Evolutionary conservation across 2,329 filamentous ascomycete genomes (phyloP).

Genomic region (Aspergillus sp.): DNA sequence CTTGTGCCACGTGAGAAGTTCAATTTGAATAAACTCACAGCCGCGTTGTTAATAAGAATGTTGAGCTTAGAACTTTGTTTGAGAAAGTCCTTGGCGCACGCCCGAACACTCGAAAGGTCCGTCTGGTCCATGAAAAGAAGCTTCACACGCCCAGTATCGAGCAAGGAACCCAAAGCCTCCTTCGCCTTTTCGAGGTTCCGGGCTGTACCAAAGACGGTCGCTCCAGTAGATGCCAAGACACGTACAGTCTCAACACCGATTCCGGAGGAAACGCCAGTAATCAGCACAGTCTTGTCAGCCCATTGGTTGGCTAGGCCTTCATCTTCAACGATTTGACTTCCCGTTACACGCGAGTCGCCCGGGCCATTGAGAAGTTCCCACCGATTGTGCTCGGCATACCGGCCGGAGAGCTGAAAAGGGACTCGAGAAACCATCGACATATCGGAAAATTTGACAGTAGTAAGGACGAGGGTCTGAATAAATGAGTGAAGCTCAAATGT

Average conservation of each 20-base stretch:
- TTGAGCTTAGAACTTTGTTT: conserved; percentile 5
- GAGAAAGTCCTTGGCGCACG: conserved; percentile 5
- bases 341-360: conserved; percentile 19
- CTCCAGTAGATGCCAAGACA: conserved; percentile 32
- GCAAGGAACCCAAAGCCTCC: conserved; percentile 13
- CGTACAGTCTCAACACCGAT: conserved; percentile 39
- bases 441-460: neutral
- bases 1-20: too few relatives aligned
- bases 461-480: too few relatives aligned
- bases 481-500: too few relatives aligned
- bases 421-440: conserved; percentile 3
- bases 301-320: conserved; percentile 13
- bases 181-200: conserved; percentile 29
- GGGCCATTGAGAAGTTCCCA: conserved; percentile 10
- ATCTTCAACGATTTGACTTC: conserved; percentile 30
- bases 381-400: conserved; percentile 3
- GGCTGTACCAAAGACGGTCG: conserved; percentile 29
- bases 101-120: conserved; percentile 9
- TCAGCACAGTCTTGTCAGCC: conserved; percentile 7
- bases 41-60: conserved; percentile 38
- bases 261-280: conserved; percentile 24
- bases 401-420: conserved; percentile 5
- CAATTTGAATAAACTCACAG: conserved; percentile 5
- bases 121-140: conserved; percentile 6
- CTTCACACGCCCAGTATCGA: neutral